Conservation (phyloP, 257 asterid genomes). For the Linderniella brevidens region DNA sequence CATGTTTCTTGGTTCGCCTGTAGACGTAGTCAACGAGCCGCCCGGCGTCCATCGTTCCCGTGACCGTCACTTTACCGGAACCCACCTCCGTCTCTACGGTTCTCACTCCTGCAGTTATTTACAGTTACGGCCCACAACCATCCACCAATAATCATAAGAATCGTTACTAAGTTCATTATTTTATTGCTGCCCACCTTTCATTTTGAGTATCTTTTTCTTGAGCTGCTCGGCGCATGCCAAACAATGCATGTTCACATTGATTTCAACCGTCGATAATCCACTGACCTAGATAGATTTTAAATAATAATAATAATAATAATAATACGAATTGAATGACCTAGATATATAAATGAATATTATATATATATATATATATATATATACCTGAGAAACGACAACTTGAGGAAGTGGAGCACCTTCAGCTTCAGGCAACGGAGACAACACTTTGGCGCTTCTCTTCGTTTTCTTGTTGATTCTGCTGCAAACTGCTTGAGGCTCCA, state of each 20-base stretch:
- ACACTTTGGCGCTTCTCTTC: constrained; percentile 40
- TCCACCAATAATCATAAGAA: too few relatives aligned
- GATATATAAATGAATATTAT: too few relatives aligned
- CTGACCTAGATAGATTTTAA: constrained; percentile 62
- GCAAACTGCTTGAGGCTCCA: constrained; percentile 68
- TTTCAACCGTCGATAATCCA: constrained; percentile 42
- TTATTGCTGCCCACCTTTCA: constrained; percentile 43
- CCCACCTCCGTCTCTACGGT: constrained; percentile 56
- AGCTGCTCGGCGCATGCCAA: constrained; percentile 80
- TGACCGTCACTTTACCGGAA: constrained; percentile 59
- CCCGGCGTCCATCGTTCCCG: constrained; percentile 63
- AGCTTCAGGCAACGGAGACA: constrained; percentile 50
- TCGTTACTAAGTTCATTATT: not conserved
- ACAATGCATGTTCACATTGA: constrained; percentile 78
- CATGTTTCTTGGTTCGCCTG: constrained; percentile 65
- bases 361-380: too few relatives aligned
- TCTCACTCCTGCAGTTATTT: constrained; percentile 36
- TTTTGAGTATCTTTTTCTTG: constrained; percentile 69
- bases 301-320: too few relatives aligned
- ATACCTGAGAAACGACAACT: constrained; percentile 65
- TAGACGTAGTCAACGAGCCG: constrained; percentile 68
- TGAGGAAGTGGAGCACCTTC: constrained; percentile 67
- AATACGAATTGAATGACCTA: too few relatives aligned
- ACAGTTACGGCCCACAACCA: not conserved
- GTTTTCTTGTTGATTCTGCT: constrained; percentile 46